Evolutionary conservation across 164 flowering plant species (phyloP).

Genomic region (Annona squamosa): DNA sequence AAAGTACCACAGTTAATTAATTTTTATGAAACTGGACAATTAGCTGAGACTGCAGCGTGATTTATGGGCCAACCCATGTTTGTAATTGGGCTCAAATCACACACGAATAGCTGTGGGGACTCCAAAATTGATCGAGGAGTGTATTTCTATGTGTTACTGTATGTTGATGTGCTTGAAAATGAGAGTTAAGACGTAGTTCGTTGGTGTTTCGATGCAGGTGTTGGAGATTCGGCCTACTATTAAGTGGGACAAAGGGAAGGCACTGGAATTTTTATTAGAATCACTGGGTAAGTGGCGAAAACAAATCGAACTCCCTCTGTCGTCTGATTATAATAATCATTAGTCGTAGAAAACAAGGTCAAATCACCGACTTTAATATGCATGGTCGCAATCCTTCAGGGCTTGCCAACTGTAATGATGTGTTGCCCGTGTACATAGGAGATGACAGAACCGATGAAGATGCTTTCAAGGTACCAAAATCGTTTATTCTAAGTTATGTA

Average conservation of each 20-base stretch:
- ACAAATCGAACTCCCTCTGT: not conserved
- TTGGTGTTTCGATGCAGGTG: slow-evolving; percentile 34
- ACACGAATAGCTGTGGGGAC: not conserved
- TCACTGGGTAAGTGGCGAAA: slow-evolving; percentile 45
- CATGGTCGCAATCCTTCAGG: slow-evolving; percentile 29
- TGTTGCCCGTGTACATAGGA: slow-evolving; percentile 81
- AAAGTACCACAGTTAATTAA: too few relatives aligned
- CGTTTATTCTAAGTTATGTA: not conserved
- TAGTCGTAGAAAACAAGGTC: not conserved
- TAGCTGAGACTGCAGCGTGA: too few relatives aligned
- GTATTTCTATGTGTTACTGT: not conserved
- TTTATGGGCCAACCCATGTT: too few relatives aligned
- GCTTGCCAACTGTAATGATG: slow-evolving; percentile 48
- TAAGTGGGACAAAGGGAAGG: slow-evolving; percentile 98
- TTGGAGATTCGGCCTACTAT: slow-evolving; percentile 86
- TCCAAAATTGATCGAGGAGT: not conserved
- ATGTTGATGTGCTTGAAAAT: not conserved
- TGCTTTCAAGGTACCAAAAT: slow-evolving; percentile 75
- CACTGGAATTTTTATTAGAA: slow-evolving; percentile 83
- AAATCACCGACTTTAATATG: not conserved
- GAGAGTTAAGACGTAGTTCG: not conserved
- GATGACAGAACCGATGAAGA: slow-evolving; percentile 97
- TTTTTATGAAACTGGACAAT: too few relatives aligned
- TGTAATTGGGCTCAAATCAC: too few relatives aligned
- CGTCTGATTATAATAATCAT: not conserved